Percentiles rank a stretch among this genome's conserved stretches.
Conservation (phyloP, 1,284 basidiomycete genomes). For the Ceratobasidium sp. region DNA sequence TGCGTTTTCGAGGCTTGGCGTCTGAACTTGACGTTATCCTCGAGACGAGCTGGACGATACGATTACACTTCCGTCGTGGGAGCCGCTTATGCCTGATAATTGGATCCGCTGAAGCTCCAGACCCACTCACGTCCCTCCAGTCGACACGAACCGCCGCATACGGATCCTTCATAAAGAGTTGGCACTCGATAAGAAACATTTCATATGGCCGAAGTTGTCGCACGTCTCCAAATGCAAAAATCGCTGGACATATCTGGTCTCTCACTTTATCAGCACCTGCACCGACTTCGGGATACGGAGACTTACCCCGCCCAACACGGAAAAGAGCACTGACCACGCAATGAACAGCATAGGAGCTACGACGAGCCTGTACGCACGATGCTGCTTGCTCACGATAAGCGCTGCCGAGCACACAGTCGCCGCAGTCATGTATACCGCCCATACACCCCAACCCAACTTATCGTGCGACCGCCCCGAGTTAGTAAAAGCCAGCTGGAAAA, state of each 20-base stretch:
- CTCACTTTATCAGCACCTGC: neutral
- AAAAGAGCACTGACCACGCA: conserved; percentile 8
- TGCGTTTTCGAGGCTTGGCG: neutral
- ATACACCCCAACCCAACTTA: conserved; percentile 13
- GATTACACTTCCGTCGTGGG: neutral
- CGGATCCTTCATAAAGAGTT: neutral
- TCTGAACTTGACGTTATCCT: neutral
- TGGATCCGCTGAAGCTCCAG: conserved; percentile 9
- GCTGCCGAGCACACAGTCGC: neutral
- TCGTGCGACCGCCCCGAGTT: conserved; percentile 28
- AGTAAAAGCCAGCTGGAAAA: conserved; percentile 34
- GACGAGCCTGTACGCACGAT: neutral
- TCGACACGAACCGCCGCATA: neutral
- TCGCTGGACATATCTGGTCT: conserved; percentile 17
- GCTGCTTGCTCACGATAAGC: conserved; percentile 3
- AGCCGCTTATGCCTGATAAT: conserved; percentile 4
- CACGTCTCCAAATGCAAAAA: conserved; percentile 27
- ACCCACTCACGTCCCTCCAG: conserved; percentile 6
- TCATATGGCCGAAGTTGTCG: conserved; percentile 25
- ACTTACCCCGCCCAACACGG: conserved; percentile 20
- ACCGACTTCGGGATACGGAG: neutral
- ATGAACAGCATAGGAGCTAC: conserved; percentile 6
- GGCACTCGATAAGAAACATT: conserved; percentile 11
- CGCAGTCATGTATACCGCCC: conserved; percentile 1
- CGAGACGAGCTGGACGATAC: neutral